phyloP scores from a whole-genome alignment of 306 rosid species.

The Corylus heterophylla region DNA sequence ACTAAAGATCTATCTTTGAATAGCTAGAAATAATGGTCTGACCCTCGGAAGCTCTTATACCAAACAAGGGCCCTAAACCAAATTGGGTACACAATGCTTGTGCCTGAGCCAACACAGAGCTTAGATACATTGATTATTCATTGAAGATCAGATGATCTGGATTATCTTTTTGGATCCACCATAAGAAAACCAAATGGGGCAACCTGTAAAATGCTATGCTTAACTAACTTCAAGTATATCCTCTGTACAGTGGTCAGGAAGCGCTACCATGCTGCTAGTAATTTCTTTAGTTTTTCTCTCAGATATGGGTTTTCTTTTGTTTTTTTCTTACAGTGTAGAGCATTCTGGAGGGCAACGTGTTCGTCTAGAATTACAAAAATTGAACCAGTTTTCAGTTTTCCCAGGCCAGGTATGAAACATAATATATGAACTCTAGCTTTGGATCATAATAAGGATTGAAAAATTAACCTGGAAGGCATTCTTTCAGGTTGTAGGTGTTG shows the following conservation, averaged over 20 bases:
- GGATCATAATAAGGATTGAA: conserved; percentile 12
- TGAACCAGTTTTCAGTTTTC: conserved; percentile 78
- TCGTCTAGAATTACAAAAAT: conserved; percentile 73
- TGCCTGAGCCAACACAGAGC: conserved; percentile 5
- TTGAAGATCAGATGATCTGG: background rate
- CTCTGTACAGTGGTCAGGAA: background rate
- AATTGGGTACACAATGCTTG: conserved; percentile 2
- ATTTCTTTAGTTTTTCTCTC: conserved; percentile 16
- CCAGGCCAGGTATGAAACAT: conserved; percentile 84
- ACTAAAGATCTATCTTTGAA: background rate
- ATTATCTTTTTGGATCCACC: conserved; percentile 18
- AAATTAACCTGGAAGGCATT: conserved; percentile 28
- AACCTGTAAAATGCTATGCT: conserved; percentile 14
- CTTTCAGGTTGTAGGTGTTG: conserved; percentile 79
- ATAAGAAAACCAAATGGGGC: conserved; percentile 14
- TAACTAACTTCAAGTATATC: conserved; percentile 2
- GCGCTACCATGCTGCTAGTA: background rate
- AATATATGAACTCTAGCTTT: conserved; percentile 15
- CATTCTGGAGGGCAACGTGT: conserved; percentile 89
- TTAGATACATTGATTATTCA: conserved; percentile 2
- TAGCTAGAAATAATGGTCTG: background rate
- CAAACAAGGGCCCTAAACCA: background rate
- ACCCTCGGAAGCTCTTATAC: background rate
- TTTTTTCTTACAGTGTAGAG: conserved; percentile 51
- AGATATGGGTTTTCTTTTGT: conserved; percentile 22